phyloP scores from a whole-genome alignment of 257 asterid genomes.

The Solanum chaucha region DNA sequence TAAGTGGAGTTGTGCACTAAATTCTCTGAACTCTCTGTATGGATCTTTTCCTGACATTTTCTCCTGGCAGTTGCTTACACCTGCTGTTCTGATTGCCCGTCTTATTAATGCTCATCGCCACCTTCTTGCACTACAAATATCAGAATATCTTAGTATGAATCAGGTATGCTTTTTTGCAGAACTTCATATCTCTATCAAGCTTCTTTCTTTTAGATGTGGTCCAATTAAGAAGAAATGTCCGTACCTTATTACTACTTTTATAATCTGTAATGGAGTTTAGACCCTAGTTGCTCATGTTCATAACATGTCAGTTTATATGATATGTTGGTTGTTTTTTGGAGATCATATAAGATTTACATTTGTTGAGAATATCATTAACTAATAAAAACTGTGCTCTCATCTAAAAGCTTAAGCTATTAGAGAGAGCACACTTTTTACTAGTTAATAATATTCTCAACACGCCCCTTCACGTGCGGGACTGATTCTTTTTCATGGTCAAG shows the following conservation, averaged over 20 bases:
- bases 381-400: not conserved
- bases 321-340: not conserved
- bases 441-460: not conserved
- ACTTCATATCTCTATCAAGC: not conserved
- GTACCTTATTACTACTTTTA: not conserved
- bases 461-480: not conserved
- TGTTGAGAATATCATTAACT: not conserved
- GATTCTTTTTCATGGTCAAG: not conserved
- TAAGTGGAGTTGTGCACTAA: not conserved
- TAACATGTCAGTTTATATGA: not conserved
- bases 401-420: not conserved
- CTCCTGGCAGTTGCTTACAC: slow-evolving; percentile 72
- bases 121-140: slow-evolving; percentile 75
- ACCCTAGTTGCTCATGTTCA: not conserved
- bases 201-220: not conserved
- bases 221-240: not conserved
- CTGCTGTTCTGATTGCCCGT: slow-evolving; percentile 80
- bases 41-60: not conserved
- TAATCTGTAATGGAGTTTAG: not conserved
- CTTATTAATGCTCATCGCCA: slow-evolving; percentile 78
- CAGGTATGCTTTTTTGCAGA: slow-evolving; percentile 41
- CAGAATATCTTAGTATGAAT: slow-evolving; percentile 74
- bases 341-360: not conserved
- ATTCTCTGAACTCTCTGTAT: not conserved
- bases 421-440: not conserved